Percentiles rank a stretch among this genome's conserved stretches.
These are phyloP conservation scores for Nyctanthes arbortristis DNA, from an alignment of 257 asterid species.

Conservation along the genomic window DNA sequence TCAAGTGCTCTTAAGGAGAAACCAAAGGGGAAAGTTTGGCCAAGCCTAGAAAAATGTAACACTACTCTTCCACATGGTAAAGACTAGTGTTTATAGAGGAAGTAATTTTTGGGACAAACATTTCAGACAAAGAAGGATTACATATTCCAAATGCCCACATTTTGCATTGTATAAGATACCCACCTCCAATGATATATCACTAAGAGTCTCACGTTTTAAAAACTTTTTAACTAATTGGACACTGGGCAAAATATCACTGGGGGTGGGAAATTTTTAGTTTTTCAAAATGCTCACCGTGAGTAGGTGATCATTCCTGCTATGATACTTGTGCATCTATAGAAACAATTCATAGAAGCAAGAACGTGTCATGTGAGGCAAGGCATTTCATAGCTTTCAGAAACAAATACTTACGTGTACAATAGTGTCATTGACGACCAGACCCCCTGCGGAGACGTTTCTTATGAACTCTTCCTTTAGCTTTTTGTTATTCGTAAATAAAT, in stretches of 20 bases:
- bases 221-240: too few relatives aligned
- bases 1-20: background rate
- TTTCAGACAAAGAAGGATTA: too few relatives aligned
- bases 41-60: background rate
- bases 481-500: constrained; percentile 72
- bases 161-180: too few relatives aligned
- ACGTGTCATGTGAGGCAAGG: too few relatives aligned
- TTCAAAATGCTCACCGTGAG: too few relatives aligned
- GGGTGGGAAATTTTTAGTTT: too few relatives aligned
- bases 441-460: constrained; percentile 69
- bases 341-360: background rate
- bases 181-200: too few relatives aligned
- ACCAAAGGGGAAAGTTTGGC: background rate
- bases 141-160: too few relatives aligned
- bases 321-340: background rate
- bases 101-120: background rate
- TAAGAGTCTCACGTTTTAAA: too few relatives aligned
- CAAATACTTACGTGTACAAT: constrained; percentile 61
- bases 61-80: background rate
- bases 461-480: constrained; percentile 70
- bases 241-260: too few relatives aligned
- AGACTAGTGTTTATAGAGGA: background rate
- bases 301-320: background rate
- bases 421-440: constrained; percentile 67
- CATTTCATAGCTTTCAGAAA: background rate